Conservation (phyloP, 768 basidiomycete species). For the Strobilomyces echinocephalus region DNA sequence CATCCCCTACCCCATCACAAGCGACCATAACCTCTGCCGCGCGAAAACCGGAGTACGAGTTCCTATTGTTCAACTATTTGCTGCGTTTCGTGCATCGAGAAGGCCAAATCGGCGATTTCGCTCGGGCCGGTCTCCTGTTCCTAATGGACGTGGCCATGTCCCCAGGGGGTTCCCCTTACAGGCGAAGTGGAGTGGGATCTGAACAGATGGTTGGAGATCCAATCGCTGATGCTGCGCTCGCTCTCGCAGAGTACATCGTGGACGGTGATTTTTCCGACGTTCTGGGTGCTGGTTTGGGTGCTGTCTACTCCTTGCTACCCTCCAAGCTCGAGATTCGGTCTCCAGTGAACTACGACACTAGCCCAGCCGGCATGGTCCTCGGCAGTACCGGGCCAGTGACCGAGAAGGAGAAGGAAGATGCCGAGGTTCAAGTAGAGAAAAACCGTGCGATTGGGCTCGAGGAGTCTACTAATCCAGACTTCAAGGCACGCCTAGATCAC, state of each 20-base stretch:
- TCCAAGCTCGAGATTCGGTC: slow-evolving; percentile 74
- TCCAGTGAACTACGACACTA: slow-evolving; percentile 35
- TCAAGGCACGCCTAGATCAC: slow-evolving; percentile 77
- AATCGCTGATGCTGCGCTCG: slow-evolving; percentile 77
- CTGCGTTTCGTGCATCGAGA: slow-evolving; percentile 93
- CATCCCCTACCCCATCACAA: slow-evolving; percentile 63
- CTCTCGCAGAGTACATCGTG: slow-evolving; percentile 87
- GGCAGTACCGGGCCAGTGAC: slow-evolving; percentile 56
- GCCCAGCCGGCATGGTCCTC: slow-evolving; percentile 60
- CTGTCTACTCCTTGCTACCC: slow-evolving; percentile 88
- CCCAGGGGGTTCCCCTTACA: slow-evolving; percentile 51
- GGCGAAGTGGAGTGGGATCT: slow-evolving; percentile 32
- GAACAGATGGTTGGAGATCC: slow-evolving; percentile 46
- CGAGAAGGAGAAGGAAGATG: slow-evolving; percentile 56
- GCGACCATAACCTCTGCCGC: slow-evolving; percentile 49
- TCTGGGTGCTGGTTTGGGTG: slow-evolving; percentile 86
- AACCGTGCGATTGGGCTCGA: slow-evolving; percentile 65
- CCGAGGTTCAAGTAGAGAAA: slow-evolving; percentile 46
- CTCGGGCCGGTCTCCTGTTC: slow-evolving; percentile 87
- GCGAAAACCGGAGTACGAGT: slow-evolving; percentile 88
- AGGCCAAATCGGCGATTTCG: slow-evolving; percentile 89
- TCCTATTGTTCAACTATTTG: slow-evolving; percentile 91
- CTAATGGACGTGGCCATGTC: slow-evolving; percentile 96
- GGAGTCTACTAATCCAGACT: slow-evolving; percentile 67
- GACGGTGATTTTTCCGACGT: slow-evolving; percentile 99